Base-by-base conservation (phyloP, 371 early-diverging fungal species). In the Mortierella polycephala region DNA sequence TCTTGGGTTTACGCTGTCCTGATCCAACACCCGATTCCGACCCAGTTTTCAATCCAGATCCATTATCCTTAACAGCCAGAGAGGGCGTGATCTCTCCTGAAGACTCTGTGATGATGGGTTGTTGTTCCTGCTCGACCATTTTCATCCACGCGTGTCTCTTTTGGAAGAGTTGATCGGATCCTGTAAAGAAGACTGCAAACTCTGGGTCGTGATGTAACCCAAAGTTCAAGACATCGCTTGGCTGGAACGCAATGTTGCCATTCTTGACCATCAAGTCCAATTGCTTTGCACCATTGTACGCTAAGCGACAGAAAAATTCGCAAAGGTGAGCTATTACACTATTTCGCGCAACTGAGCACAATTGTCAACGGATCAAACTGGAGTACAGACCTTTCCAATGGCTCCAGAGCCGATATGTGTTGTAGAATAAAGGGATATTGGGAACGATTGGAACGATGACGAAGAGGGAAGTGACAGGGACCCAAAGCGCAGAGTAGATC, bases 391-490 rank as follows among this genome's bases (percentile, higher is more conserved):
- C 88, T 83, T 90, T 90, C 82, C 91, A 94, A 64, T 95, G 93
- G 54, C 92, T 92, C 82, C 93, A 93, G 16, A 94, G 82, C 7
- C 95, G 90, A 69, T 92, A 94, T 23, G 92, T 64, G 68, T 95
- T 95, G 81, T 94, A 95, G 21, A 91, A 90, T 14, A 95, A 79
- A 0, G 94, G 94, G 52, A 95, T 89, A 79, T 95, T 95, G 42
- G 95, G 95, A 7, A 93, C 79, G 14, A 94, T 60, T 1, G 95
- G 95, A 0, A 95, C 89, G 64, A 94, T 72, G 6, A 85, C 88
- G 84, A 94, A 93, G 16, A 89, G 82, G 54, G 88, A 85, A 7
- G 94, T 81, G 42, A 94, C 73, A 1, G 95, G 95, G 8, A 94
- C 83, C 85, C 86, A 85, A 54, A 91, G 85, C 20, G 87, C 88